A percentile compares a stretch with the other conserved stretches of the same genome.
These are phyloP conservation scores for Delonix regia DNA, from an alignment of 306 rosid species.

Conservation along the genomic window DNA sequence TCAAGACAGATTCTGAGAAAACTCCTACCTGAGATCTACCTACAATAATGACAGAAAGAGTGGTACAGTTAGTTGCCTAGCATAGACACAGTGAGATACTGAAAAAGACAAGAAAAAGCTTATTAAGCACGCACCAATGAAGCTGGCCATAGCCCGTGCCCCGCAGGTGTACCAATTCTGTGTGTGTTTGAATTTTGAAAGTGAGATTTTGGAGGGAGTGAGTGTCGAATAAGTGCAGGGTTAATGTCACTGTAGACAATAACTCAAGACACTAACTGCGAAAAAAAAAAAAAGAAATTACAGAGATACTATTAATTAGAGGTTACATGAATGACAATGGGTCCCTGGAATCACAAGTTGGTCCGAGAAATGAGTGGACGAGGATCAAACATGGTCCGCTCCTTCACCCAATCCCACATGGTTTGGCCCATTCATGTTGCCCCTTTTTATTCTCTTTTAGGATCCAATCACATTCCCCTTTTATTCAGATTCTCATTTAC, in stretches of 20 bases:
- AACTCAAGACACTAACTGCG: too few relatives aligned
- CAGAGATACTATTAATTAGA: neutral
- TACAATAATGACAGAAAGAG: neutral
- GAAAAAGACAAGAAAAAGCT: neutral
- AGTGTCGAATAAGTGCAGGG: too few relatives aligned
- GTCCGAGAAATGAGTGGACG: neutral
- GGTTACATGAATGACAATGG: neutral
- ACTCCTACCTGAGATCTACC: too few relatives aligned
- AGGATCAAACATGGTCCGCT: constrained; percentile 38
- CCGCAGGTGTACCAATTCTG: too few relatives aligned
- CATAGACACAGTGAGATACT: neutral
- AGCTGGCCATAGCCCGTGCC: neutral
- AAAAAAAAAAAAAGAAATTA: too few relatives aligned
- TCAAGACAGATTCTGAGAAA: too few relatives aligned
- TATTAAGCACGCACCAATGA: neutral
- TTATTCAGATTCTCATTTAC: neutral
- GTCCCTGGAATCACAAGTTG: neutral
- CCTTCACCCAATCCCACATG: constrained; percentile 3
- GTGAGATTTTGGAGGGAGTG: neutral
- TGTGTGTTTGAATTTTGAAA: neutral
- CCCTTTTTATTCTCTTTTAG: neutral
- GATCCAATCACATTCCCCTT: neutral
- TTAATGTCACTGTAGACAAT: too few relatives aligned
- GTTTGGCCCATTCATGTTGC: neutral
- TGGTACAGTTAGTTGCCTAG: neutral